Evolutionary conservation across 257 asterid species (phyloP), one percentile per base, ranked within the genome.

Genomic region (Solanum appendiculatum): DNA sequence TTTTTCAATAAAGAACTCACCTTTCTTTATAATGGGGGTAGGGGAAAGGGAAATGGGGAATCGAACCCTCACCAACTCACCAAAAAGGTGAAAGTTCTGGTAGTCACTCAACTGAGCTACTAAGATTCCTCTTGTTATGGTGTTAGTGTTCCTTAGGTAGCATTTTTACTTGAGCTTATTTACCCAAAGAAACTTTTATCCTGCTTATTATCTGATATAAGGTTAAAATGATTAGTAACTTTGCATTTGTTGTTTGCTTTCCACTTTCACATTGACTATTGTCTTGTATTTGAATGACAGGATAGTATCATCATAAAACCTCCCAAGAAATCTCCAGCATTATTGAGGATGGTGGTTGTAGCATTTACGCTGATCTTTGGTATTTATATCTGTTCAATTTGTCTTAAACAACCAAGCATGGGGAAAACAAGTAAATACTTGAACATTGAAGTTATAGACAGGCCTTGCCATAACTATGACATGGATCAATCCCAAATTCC

Each of bases 281-380:
- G 87, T 80, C 54, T n/a, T 60, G 25, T 66, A 23, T 89, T 48
- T 84, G 86, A 68, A 86, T 86, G 80, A 29, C 95, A 94, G 99
- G 98, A 90, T 56, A 88, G 90, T 36, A 37, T 96, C 77, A 88
- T 93, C 63, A 92, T 95, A 87, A 97, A 92, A 88, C 88, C 96
- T 87, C 94, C 98, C 40, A 97, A 92, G 96, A 97, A 91, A 88
- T 90, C 96, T 70, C 95, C 92, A 15, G 96, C 94, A 66, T 75
- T 94, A 68, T 88, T 92, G 86, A 91, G 99, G 93, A 91, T 93
- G 91, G 80, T 90, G 86, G 93, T 96, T 48, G 87, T 97, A 70
- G 92, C 93, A 34, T 94, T 94, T 83, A 95, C 93, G 9, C 91
- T 96, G 96, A 91, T 90, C 3, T 94, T 92, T 87, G 95, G 98